Base-by-base conservation (phyloP, 192 early-diverging fungal species). In the Coemansia sp. region DNA sequence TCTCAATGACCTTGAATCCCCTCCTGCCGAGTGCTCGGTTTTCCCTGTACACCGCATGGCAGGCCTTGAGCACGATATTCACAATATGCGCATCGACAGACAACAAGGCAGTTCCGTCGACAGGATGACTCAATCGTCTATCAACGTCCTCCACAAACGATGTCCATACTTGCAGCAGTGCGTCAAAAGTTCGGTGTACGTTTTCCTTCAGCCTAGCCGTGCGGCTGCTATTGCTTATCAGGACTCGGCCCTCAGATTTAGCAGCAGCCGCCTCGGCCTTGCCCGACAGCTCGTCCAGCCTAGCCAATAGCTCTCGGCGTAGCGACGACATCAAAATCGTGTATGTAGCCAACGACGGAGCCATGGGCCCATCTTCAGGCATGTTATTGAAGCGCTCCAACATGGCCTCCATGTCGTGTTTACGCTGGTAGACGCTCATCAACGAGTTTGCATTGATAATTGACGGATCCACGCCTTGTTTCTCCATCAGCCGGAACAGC, bases 321-420 rank as follows among this genome's bases (percentile, higher is more conserved):
- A 74, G 61, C 43, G 68, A 57, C 19, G 73, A 70, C 26, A 78
- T 9, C n/a, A 78, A 37, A 8, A 73, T 67, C 17, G 81, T 84
- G 43, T 78, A 84, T 21, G 81, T 84, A 21, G 57, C 73, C 16
- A 84, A 70, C 32, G 70, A 58, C 17, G 77, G 76, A 38, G 81
- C 81, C 46, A 23, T 38, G 9, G 69, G 50, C 0, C 81, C 81
- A 5, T 64, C 65, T 1, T 40, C 42, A 3, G 73, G 70, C 26
- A 84, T 42, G 10, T 16, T 43, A 46, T 78, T 78, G 62, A 79
- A 78, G 3, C 70, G 30, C 4, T 63, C 38, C 11, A 78, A 23
- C 42, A 75, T 39, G 17, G 38, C 37, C 21, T 67, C 60, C 3
- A 76, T 35, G 14, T 71, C 62, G 63, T 76, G 69, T 40, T 84